These are phyloP conservation scores for Candida sojae DNA, from an alignment of 1,139 yeast species.

Conservation along the genomic window DNA sequence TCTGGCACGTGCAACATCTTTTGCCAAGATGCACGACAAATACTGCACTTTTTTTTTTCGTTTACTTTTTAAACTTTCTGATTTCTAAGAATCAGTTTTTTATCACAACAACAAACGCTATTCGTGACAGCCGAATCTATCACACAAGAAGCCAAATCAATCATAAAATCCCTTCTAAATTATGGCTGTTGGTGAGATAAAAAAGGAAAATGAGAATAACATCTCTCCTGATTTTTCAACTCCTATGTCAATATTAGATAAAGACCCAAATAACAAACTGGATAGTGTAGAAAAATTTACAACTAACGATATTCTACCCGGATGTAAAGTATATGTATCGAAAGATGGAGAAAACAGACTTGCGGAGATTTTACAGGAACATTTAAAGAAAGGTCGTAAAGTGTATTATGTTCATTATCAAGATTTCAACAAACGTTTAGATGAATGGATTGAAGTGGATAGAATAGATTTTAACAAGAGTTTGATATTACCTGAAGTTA, in stretches of 20 bases:
- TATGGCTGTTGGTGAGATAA: conserved; percentile 6
- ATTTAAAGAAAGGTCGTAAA: conserved; percentile 71
- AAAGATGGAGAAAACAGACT: conserved; percentile 79
- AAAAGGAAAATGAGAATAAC: background rate
- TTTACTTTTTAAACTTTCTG: background rate
- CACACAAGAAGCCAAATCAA: background rate
- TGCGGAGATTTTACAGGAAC: conserved; percentile 85
- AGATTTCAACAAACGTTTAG: conserved; percentile 85
- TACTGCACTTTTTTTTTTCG: background rate
- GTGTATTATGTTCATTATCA: conserved; percentile 92
- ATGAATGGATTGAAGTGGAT: conserved; percentile 84
- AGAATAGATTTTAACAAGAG: conserved; percentile 71
- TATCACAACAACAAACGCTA: background rate
- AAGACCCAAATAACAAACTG: conserved; percentile 2
- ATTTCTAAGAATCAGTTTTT: background rate
- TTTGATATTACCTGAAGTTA: conserved; percentile 70
- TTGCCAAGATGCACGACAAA: background rate
- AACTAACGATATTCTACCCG: conserved; percentile 57
- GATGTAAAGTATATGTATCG: conserved; percentile 78
- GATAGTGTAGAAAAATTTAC: conserved; percentile 22
- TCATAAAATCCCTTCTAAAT: background rate
- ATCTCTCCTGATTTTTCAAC: conserved; percentile 7
- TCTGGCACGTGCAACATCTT: background rate
- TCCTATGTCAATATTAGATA: conserved; percentile 8
- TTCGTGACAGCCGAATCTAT: background rate